These are phyloP conservation scores for Ceratocystiopsis sp. DNA, from an alignment of 2,329 filamentous ascomycete species.

Conservation along the genomic window DNA sequence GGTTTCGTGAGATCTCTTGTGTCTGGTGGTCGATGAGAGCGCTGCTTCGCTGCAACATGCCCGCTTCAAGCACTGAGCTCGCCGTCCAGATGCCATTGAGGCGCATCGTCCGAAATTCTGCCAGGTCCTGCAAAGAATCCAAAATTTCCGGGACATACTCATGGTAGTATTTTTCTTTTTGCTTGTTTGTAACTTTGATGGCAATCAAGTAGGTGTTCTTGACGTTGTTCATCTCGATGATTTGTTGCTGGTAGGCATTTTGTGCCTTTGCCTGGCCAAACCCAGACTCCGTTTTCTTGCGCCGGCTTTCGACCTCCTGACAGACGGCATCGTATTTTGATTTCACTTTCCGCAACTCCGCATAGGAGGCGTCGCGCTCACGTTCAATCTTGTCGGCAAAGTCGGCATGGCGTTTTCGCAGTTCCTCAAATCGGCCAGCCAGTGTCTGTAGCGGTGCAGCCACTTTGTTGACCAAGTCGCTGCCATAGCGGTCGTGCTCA, in stretches of 20 bases:
- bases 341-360: constrained; percentile 78
- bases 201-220: constrained; percentile 97
- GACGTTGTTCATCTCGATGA: constrained; percentile 88
- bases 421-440: constrained; percentile 63
- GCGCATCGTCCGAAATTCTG: constrained; percentile 70
- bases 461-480: constrained; percentile 60
- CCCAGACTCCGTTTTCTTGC: constrained; percentile 89
- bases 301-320: constrained; percentile 83
- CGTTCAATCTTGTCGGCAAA: constrained; percentile 79
- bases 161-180: constrained; percentile 94
- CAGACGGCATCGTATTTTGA: constrained; percentile 83
- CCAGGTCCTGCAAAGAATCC: constrained; percentile 84
- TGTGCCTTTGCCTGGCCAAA: constrained; percentile 91
- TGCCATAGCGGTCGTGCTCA: constrained; percentile 76
- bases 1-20: constrained; percentile 72
- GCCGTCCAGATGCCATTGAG: constrained; percentile 75
- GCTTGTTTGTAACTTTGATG: constrained; percentile 93
- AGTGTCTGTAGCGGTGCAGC: constrained; percentile 74
- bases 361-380: constrained; percentile 71
- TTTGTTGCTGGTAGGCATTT: constrained; percentile 78
- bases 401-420: constrained; percentile 79
- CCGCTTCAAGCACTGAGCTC: constrained; percentile 63
- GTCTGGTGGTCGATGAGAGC: constrained; percentile 56
- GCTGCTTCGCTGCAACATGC: constrained; percentile 58
- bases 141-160: constrained; percentile 90